A percentile compares a stretch with the other conserved stretches of the same genome.
Conservation (phyloP, 352 stramenopile species). For the Globisporangium uncinulatum region DNA sequence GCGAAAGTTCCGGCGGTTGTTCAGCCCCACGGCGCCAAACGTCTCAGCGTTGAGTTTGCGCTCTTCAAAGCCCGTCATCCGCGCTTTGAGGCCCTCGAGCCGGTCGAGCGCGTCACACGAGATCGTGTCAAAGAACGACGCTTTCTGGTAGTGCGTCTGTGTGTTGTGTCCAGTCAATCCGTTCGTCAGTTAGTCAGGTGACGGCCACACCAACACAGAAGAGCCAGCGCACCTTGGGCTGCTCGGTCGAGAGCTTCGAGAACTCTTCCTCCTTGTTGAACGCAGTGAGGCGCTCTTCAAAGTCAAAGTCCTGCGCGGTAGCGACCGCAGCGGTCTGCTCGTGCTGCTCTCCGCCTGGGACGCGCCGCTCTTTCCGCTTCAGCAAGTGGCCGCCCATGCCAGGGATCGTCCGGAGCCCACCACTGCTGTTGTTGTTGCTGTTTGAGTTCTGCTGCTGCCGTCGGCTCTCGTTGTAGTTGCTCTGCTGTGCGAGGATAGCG, state of each 20-base stretch:
- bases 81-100: constrained; percentile 58
- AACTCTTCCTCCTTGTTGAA: constrained; percentile 84
- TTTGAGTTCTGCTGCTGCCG: constrained; percentile 11
- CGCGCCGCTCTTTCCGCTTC: constrained; percentile 71
- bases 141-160: constrained; percentile 81
- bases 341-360: constrained; percentile 31
- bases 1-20: constrained; percentile 80
- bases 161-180: neutral
- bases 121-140: constrained; percentile 89
- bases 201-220: neutral
- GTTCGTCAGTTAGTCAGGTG: neutral
- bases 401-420: constrained; percentile 50
- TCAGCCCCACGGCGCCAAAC: constrained; percentile 80
- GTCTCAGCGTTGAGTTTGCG: constrained; percentile 88
- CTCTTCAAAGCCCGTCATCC: constrained; percentile 70
- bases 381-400: constrained; percentile 81
- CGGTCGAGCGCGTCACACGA: constrained; percentile 85
- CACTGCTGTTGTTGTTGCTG: constrained; percentile 5
- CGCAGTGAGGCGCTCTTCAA: constrained; percentile 48
- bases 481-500: constrained; percentile 12
- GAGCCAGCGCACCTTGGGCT: constrained; percentile 24
- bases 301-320: constrained; percentile 55
- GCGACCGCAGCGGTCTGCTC: constrained; percentile 17
- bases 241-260: constrained; percentile 51
- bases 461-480: constrained; percentile 15